phyloP scores from a whole-genome alignment of 2,329 filamentous ascomycete genomes.

The Thermomyces lanuginosus region DNA sequence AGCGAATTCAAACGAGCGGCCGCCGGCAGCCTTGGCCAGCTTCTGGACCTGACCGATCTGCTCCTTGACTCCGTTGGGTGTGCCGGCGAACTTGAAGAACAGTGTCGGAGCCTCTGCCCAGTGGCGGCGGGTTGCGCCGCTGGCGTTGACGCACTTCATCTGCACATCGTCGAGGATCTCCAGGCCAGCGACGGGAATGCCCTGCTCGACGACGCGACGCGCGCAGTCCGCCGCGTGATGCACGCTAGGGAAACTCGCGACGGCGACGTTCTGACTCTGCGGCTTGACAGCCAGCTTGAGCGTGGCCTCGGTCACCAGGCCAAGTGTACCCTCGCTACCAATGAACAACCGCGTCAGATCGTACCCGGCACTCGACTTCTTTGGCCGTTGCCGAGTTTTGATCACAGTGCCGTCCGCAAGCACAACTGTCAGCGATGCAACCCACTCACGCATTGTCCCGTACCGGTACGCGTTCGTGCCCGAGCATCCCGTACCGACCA shows the following conservation, averaged over 20 bases:
- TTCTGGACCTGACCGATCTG: conserved; percentile 45
- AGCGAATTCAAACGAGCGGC: conserved; percentile 52
- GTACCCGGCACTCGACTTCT: conserved; percentile 84
- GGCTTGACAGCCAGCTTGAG: conserved; percentile 74
- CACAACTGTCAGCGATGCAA: conserved; percentile 70
- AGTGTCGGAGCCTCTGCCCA: conserved; percentile 58
- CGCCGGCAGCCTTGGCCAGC: conserved; percentile 38
- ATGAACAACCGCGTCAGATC: conserved; percentile 81
- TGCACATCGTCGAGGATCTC: conserved; percentile 87
- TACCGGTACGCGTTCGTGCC: conserved; percentile 87
- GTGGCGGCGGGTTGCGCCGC: conserved; percentile 28
- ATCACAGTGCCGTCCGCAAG: conserved; percentile 80
- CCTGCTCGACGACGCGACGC: conserved; percentile 59
- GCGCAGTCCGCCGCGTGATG: conserved; percentile 65
- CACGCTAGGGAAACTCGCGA: conserved; percentile 49
- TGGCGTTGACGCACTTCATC: conserved; percentile 54
- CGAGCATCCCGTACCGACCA: conserved; percentile 36
- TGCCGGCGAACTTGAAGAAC: conserved; percentile 62
- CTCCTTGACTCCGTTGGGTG: conserved; percentile 44
- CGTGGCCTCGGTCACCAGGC: conserved; percentile 78
- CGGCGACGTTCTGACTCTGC: conserved; percentile 63
- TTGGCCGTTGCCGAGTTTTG: conserved; percentile 72
- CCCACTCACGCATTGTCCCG: conserved; percentile 92
- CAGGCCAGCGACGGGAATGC: conserved; percentile 75
- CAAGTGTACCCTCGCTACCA: conserved; percentile 80